Percentiles rank a stretch among this genome's conserved stretches.
Evolutionary conservation across 257 asterid species (phyloP).

Genomic region (Nicotiana attenuata): DNA sequence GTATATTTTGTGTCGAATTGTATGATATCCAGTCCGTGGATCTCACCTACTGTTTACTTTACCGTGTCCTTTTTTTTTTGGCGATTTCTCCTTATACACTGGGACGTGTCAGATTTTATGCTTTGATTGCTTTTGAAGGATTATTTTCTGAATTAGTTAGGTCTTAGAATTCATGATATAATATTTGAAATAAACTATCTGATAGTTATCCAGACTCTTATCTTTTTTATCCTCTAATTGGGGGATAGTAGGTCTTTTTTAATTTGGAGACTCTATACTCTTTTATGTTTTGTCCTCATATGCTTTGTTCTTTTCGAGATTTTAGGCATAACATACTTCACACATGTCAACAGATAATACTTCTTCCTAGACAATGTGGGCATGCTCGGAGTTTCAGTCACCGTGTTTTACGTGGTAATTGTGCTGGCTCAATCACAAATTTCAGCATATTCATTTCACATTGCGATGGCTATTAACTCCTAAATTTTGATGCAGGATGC

Average conservation of each 20-base stretch:
- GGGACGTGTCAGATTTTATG: background rate
- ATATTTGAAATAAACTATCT: background rate
- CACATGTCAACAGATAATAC: slow-evolving; percentile 40
- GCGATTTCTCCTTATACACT: background rate
- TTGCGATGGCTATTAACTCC: background rate
- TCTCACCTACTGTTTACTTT: background rate
- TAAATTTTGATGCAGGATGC: slow-evolving; percentile 38
- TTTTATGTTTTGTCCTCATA: too few relatives aligned
- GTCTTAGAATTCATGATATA: background rate
- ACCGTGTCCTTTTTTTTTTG: background rate
- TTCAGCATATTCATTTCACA: background rate
- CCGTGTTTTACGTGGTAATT: slow-evolving; percentile 47
- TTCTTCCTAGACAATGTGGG: slow-evolving; percentile 23
- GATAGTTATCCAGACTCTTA: background rate
- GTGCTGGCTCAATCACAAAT: background rate
- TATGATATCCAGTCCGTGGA: background rate
- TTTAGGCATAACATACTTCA: slow-evolving; percentile 2
- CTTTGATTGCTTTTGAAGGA: background rate
- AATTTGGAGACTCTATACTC: too few relatives aligned
- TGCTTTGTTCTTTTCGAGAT: background rate
- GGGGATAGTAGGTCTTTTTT: background rate
- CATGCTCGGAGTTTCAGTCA: slow-evolving; percentile 42
- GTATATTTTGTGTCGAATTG: background rate
- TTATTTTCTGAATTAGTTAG: background rate
- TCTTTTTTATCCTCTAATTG: background rate